Percentiles rank a stretch among this genome's conserved stretches.
Conservation (phyloP, 306 rosid genomes). For the Medicago ruthenica region DNA sequence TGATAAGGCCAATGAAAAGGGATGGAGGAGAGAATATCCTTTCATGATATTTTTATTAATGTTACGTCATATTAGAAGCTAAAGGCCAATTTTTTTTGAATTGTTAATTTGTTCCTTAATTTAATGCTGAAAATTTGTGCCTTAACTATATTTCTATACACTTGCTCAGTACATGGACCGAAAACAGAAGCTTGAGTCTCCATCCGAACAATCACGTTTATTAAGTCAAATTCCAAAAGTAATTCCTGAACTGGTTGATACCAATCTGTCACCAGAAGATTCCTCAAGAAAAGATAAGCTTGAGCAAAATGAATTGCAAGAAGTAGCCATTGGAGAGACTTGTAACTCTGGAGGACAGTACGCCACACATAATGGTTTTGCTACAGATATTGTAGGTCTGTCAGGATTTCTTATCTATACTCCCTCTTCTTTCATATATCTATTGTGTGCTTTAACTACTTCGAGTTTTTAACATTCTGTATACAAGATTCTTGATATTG, state of each 20-base stretch:
- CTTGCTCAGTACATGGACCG: conserved; percentile 57
- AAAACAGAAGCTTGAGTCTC: conserved; percentile 57
- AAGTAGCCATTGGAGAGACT: conserved; percentile 38
- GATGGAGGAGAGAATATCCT: conserved; percentile 97
- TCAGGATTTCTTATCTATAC: conserved; percentile 25
- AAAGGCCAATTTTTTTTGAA: conserved; percentile 11
- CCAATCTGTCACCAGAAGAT: conserved; percentile 44
- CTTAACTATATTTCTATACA: conserved; percentile 65
- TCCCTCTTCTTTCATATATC: not conserved
- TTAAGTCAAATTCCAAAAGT: conserved; percentile 49
- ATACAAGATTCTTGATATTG: not conserved
- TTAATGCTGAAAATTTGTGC: conserved; percentile 43
- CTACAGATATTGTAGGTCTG: conserved; percentile 52
- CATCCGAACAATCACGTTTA: conserved; percentile 62
- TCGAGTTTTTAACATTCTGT: not conserved
- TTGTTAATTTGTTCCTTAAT: conserved; percentile 15
- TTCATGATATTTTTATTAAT: conserved; percentile 31
- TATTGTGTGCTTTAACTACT: not conserved
- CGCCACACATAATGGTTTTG: conserved; percentile 35
- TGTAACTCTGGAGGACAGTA: conserved; percentile 32
- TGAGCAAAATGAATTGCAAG: conserved; percentile 45
- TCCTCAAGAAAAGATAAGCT: conserved; percentile 43
- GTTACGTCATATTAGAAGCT: conserved; percentile 23
- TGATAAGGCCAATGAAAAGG: conserved; percentile 87
- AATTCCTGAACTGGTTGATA: conserved; percentile 30